Base-by-base conservation (phyloP, 441 rosid genomes). In the Breynia disticha region DNA sequence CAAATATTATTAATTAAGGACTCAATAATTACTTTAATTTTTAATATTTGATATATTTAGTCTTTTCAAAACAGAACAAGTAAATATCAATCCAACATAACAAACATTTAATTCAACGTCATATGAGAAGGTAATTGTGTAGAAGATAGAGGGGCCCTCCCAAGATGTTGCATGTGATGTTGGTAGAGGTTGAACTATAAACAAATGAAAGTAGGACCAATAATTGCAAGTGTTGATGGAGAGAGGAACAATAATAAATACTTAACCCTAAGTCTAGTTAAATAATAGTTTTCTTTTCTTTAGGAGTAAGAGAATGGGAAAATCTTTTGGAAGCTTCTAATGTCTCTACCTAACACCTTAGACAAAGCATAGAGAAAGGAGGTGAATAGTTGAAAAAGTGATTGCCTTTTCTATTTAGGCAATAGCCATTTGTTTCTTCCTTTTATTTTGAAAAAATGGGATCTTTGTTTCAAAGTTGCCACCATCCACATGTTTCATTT, bases 301-400 rank as follows among this genome's bases (percentile, higher is more conserved):
- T 9, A 32, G 48, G 60, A 59, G 62, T 16, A 19, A 32, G n/a
- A 11, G 49, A 17, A 11, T 2, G 20, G 9, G 6, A 16, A 16
- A 37, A 43, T 72, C 73, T 38, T n/a, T 45, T 64, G 76, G 84
- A 79, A 82, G 79, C 75, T 79, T 82, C 84, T 55, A 69, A 61
- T 55, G 72, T 44, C 68, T 58, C 71, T 46, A 81, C 87, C 83
- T 76, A 81, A 73, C 81, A 45, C 80, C 63, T 54, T 76, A 67
- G 71, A 72, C 66, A 78, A 59, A 16, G 17, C 1, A 37, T 46
- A 35, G 12, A 17, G 8, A 32, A 15, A 51, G 19, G 10, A 19
- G 35, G 56, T 50, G 68, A 63, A 65, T 48, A 55, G 67, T 54
- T 61, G 68, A 57, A 62, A 24, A 75, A 73, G 77, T 52, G 73